Base-by-base conservation (phyloP, 192 early-diverging fungal species). In the Coemansia interrupta region DNA sequence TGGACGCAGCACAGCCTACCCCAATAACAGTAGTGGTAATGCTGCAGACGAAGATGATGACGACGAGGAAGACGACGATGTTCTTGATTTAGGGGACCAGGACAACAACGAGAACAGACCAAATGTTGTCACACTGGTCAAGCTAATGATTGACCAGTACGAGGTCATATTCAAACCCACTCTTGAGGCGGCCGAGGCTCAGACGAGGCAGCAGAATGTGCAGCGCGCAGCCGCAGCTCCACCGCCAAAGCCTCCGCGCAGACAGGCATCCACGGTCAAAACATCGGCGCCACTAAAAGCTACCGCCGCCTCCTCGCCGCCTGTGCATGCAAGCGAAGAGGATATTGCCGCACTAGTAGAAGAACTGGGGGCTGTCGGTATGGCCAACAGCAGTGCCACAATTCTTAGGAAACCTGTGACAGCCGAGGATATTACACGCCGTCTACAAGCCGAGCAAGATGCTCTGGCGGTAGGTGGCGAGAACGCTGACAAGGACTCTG, bases 101-200 rank as follows among this genome's bases (percentile, higher is more conserved):
- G 63, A 45, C 23, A 38, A 45, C 19, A 38, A 63, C 8, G 70
- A 69, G 60, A 72, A 79, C 32, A 58, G 76, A 2, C 70, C 76
- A 11, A 79, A 79, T 36, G 66, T 79, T 9, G 76, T 72, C 0
- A 72, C 76, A 15, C 48, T 79, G 42, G 63, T 57, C 32, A 70
- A 60, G 56, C 40, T 79, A 42, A 72, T 79, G 76, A 64, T 79
- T 29, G 76, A 79, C 48, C 70, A 72, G 56, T 79, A 79, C 64
- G 65, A 79, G 63, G 39, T 40, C 3, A 65, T 79, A 5, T 79
- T 79, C 47, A 68, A 72, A 48, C 70, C 69, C 1, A 79, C 70
- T 24, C 66, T 79, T 17, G 76, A 79, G 59, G 76, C 66, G 0
- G 76, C 66, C 30, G 76, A 79, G 54, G 60, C 66, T 3, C 52